Conservation (phyloP, 176 grass and related monocot genomes). For the Paspalum notatum region DNA sequence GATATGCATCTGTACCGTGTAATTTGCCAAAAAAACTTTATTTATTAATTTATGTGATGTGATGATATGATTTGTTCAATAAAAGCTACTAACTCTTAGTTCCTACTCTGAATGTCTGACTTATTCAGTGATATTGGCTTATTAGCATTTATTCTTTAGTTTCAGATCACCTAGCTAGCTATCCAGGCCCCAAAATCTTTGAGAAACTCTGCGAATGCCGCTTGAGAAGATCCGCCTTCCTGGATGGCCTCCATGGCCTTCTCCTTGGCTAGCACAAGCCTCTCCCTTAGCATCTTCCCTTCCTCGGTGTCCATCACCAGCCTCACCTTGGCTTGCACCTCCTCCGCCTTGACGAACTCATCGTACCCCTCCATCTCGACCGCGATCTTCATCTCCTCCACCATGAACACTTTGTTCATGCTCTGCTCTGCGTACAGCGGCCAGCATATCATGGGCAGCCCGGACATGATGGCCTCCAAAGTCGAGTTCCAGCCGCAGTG, state of each 20-base stretch:
- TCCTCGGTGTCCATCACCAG: not conserved
- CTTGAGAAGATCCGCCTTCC: not conserved
- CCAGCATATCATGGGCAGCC: not conserved
- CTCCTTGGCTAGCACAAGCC: not conserved
- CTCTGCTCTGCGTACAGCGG: not conserved
- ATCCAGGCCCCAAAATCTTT: not conserved
- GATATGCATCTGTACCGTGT: no score
- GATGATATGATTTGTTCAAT: no score
- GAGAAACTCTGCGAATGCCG: not conserved
- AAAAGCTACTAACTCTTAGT: no score
- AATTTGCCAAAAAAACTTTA: no score
- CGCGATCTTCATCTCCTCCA: not conserved
- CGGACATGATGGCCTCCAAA: not conserved
- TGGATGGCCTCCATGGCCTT: not conserved
- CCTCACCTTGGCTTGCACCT: not conserved
- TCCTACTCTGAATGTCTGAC: no score
- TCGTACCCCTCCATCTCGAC: not conserved
- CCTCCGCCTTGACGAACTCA: not conserved
- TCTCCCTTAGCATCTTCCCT: not conserved
- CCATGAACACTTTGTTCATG: not conserved
- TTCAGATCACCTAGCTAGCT: no score
- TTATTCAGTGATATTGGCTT: no score
- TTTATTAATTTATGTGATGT: no score
- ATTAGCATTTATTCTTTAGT: no score
- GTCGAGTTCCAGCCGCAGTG: no score